Evolutionary conservation across 108 stramenopile species (phyloP), one percentile per base, ranked within the genome.

Genomic region (Nannochloropsis salina): DNA sequence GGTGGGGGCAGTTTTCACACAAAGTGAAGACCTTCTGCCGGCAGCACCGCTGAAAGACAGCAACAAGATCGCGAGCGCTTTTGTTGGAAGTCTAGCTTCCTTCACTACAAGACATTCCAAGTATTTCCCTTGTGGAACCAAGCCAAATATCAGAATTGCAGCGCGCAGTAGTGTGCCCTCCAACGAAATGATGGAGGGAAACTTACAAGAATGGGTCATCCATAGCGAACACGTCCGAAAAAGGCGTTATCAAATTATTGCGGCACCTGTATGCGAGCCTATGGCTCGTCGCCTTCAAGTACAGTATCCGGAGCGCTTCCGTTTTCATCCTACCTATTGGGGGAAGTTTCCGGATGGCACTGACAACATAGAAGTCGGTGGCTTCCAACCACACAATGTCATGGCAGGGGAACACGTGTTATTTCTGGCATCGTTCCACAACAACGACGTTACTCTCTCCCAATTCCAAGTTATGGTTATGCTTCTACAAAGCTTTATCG

Each of bases 361-460:
- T n/a, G 91, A 91, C 90, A 84, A 81, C 84, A 86, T 90, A 41
- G 84, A 90, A 82, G 85, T 85, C 18, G 15, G 31, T 21, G 18
- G 74, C 42, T 85, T n/a, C 41, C 18, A 81, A 81, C 83, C 42
- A 11, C 22, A 47, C 41, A 94, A 95, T 83, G 84, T 94, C 9
- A 88, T 96, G 40, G 93, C 94, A 1, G 95, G 95, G 21, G 94
- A 95, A 86, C 92, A 94, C 82, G 93, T 96, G 43, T 89, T 96
- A 45, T 94, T 96, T 80, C 88, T 96, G 86, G 94, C 89, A 10
- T 92, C 91, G 80, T 95, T 96, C 83, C 94, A 95, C 92, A 94
- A 94, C 92, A 96, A 96, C 82, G 95, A 96, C 90, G 94, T 94
- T 40, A 96, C 95, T 1, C 92, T 96, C n/a, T 92, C 92, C 82